Percentiles rank a stretch among this genome's conserved stretches.
Evolutionary conservation across 2,329 filamentous ascomycete genomes (phyloP).

Genomic region (Alternaria hordeiaustralica): DNA sequence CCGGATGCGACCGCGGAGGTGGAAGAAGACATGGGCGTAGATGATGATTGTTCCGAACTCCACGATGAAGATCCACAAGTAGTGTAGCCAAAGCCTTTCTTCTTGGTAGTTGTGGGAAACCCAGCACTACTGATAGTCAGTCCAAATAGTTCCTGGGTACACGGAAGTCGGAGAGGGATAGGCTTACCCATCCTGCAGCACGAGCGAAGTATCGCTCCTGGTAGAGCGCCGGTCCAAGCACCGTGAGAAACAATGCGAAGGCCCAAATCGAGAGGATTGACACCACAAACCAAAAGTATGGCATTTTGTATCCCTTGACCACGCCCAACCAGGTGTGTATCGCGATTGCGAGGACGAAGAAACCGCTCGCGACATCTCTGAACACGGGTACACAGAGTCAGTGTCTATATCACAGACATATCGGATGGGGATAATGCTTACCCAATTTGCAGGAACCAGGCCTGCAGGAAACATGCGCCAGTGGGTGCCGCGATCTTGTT

Average conservation of each 20-base stretch:
- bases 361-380: slow-evolving; percentile 58
- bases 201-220: slow-evolving; percentile 54
- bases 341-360: slow-evolving; percentile 62
- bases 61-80: slow-evolving; percentile 62
- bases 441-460: slow-evolving; percentile 58
- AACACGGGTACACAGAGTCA: background rate
- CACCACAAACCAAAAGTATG: slow-evolving; percentile 53
- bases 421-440: background rate
- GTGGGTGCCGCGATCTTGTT: slow-evolving; percentile 55
- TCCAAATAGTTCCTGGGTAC: background rate
- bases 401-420: background rate
- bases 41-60: slow-evolving; percentile 60
- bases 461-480: slow-evolving; percentile 58
- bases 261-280: slow-evolving; percentile 56
- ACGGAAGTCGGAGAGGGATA: background rate
- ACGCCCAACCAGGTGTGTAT: slow-evolving; percentile 61
- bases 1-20: slow-evolving; percentile 54
- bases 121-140: slow-evolving; percentile 53
- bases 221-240: slow-evolving; percentile 55
- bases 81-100: slow-evolving; percentile 59
- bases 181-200: slow-evolving; percentile 54
- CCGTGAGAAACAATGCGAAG: slow-evolving; percentile 54
- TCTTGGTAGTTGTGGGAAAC: slow-evolving; percentile 51
- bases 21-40: slow-evolving; percentile 58
- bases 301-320: slow-evolving; percentile 55